Evolutionary conservation across 1,139 yeast genomes (phyloP), one percentile per base, ranked within the genome.

Genomic region (Lodderomyces theae): DNA sequence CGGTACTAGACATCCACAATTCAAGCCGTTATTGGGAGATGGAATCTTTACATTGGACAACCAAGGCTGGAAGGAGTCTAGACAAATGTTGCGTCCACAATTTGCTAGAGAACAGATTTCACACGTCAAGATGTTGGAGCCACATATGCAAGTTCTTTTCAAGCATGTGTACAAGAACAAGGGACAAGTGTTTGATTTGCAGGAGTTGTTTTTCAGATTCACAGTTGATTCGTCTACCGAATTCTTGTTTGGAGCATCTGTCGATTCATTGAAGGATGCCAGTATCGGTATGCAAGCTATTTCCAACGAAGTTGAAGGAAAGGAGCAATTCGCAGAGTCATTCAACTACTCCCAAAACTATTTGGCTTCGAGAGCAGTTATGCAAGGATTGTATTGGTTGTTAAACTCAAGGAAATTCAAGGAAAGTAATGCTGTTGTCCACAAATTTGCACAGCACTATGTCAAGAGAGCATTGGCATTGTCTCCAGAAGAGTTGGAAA

Each of bases 201-300:
- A 19, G 8, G 22, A 19, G 22, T 19, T 19, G 22, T 19, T 19
- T 53, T 77, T 70, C 57, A 59, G 60, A 44, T 60, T 79, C 37
- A 79, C 84, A 5, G 65, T 79, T 45, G 84, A 79, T 53, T 69
- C 80, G 18, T 76, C 83, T 4, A 72, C 82, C 12, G 82, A 79
- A 56, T 77, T 77, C 51, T 62, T 79, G 50, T 77, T 79, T 58
- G 84, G 84, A 11, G 77, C 72, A 51, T 68, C 78, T 9, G 74
- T 72, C 10, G 64, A 65, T 40, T 60, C 71, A 15, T 64, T 76
- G 41, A 53, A 57, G 34, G 65, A 62, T 42, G 61, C 56, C 11
- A 43, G 51, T 2, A 51, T 60, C 36, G 60, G 56, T 15, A 50
- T 51, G 38, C 18, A 41, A 4, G 37, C 37, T 6, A 43, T 42